Base-by-base conservation (phyloP, 257 asterid species). In the Craterostigma plantagineum region DNA sequence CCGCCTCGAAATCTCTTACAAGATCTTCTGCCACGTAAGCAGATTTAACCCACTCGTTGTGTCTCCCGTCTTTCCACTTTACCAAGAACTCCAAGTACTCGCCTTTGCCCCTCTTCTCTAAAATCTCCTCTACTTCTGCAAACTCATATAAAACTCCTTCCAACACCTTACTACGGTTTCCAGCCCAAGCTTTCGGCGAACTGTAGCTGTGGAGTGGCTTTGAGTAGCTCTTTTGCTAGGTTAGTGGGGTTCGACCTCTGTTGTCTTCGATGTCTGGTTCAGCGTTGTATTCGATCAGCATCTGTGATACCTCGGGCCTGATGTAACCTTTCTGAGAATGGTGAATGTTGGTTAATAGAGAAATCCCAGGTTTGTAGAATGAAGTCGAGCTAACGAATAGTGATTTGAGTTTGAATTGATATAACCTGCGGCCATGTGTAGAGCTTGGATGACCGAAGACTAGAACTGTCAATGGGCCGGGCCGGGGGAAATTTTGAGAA, bases 381-480 rank as follows among this genome's bases (percentile, higher is more conserved):
- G n/a, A n/a, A n/a, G n/a, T n/a, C n/a, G n/a, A n/a, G n/a, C n/a
- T n/a, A n/a, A n/a, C n/a, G n/a, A n/a, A n/a, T n/a, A n/a, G n/a
- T n/a, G n/a, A n/a, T n/a, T n/a, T n/a, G n/a, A n/a, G n/a, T n/a
- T n/a, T n/a, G n/a, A n/a, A n/a, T n/a, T n/a, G n/a, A n/a, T n/a
- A n/a, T 87, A 87, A 0, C 97, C 97, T 1, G 95, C 82, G 0
- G 95, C 93, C 85, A 87, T 82, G 53, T 87, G 92, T 37, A 87
- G 57, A 10, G 95, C 78, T n/a, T n/a, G n/a, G n/a, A n/a, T n/a
- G n/a, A n/a, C n/a, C n/a, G n/a, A n/a, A n/a, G n/a, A n/a, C n/a
- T n/a, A n/a, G n/a, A n/a, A n/a, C n/a, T n/a, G n/a, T n/a, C n/a
- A n/a, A n/a, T n/a, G n/a, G n/a, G n/a, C n/a, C n/a, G n/a, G n/a